A percentile compares a stretch with the other conserved stretches of the same genome.
These are phyloP conservation scores for Amaranthus palmeri DNA, from an alignment of 148 eudicot species.

Conservation along the genomic window DNA sequence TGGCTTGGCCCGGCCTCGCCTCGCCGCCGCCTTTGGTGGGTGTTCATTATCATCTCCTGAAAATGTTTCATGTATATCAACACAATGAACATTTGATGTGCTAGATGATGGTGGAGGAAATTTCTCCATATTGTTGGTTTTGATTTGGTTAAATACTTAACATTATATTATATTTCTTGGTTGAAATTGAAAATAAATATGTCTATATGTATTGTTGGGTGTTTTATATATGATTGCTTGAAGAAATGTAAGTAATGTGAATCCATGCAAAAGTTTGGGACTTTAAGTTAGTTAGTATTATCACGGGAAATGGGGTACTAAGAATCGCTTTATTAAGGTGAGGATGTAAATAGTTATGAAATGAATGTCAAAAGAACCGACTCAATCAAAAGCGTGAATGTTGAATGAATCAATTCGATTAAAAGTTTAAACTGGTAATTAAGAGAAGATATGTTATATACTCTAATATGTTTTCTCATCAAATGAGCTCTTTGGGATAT, in stretches of 20 bases:
- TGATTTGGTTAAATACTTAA: neutral
- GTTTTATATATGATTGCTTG: neutral
- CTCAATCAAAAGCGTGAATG: no score
- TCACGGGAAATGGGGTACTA: constrained; percentile 17
- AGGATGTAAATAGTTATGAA: no score
- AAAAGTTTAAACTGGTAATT: no score
- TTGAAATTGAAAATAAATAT: neutral
- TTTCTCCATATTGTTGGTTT: constrained; percentile 17
- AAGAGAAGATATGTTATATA: no score
- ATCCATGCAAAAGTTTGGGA: constrained; percentile 15
- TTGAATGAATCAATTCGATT: no score
- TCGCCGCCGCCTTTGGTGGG: constrained; percentile 13
- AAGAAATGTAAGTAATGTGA: constrained; percentile 14
- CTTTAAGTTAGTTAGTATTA: neutral
- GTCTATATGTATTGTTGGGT: constrained; percentile 4
- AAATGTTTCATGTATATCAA: constrained; percentile 53
- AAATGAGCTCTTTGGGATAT: no score
- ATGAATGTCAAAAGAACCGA: no score
- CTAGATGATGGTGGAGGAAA: constrained; percentile 26
- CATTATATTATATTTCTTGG: no score
- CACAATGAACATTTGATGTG: constrained; percentile 31
- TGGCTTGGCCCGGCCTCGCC: constrained; percentile 20
- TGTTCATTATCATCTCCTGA: constrained; percentile 24
- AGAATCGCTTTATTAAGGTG: neutral
- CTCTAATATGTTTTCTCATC: no score